Base-by-base conservation (phyloP, 331 rosid species). In the Stylosanthes scabra region DNA sequence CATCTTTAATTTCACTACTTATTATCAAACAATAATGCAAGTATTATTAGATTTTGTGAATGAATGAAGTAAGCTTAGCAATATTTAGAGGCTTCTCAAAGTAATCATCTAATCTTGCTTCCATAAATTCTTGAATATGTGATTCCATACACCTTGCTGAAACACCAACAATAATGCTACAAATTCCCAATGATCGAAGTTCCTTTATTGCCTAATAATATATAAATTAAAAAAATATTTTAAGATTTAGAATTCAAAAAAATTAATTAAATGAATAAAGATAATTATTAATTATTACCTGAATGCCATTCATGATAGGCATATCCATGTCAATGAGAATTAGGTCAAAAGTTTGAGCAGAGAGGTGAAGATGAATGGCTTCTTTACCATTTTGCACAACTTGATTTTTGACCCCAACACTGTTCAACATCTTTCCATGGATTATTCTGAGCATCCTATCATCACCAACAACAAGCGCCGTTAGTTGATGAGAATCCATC, bases 281-380 rank as follows among this genome's bases (percentile, higher is more conserved):
- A 42, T 9, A 42, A n/a, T n/a, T n/a, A 7, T 6, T 0, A n/a
- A n/a, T n/a, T n/a, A 9, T 29, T 80, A 87, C 96, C 88, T 88
- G 80, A 31, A 83, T 70, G 72, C 91, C 91, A 78, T 86, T 63
- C 93, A 88, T 90, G 45, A 84, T 2, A 9, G 91, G 93, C 96
- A 90, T 84, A 31, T 88, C 91, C 74, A 51, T 49, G 63, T 88
- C 93, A 88, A 88, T 90, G 62, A 90, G 83, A 76, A 88, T 90
- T 3, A 90, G 80, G 76, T 88, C 93, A 80, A 88, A 90, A 7
- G 14, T 66, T 42, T 79, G 68, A 1, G 90, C 90, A 9, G 74
- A 76, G 75, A 20, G 41, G 46, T 81, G 86, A 71, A 86, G 72
- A 25, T 84, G 86, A 15, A 88, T n/a, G 61, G 96, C 96, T 81